Base-by-base conservation (phyloP, 306 rosid species). In the Ammopiptanthus mongolicus region DNA sequence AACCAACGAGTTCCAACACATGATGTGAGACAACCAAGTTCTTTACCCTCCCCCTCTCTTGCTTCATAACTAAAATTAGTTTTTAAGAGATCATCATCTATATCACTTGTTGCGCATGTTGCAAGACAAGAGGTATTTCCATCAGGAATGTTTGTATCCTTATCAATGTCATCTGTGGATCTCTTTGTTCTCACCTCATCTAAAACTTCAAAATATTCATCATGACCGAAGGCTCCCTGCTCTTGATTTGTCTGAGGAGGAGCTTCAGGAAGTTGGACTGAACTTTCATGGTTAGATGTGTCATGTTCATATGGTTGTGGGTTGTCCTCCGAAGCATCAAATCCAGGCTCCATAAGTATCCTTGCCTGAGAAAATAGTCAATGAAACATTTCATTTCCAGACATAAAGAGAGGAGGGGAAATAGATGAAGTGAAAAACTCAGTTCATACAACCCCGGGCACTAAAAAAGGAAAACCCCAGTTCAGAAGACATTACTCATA, bases 1-100 rank as follows among this genome's bases (percentile, higher is more conserved):
- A 86, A 96, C 99, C 99, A 96, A 19, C 99, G 96, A 71, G 98
- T 96, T 56, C 99, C 99, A 2, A 96, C 96, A 18, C 98, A 96
- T 5, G 99, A 89, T 4, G 98, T 96, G 67, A 96, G 83, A 75
- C 84, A 55, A 48, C 89, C 93, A 12, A 55, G 80, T 67, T 80
- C 82, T 47, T 78, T 69, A 65, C 75, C 93, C 31, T 74, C 89
- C 48, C 53, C 89, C 63, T 76, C 97, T 69, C 81, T 89, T 9
- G 79, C 88, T 44, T 88, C 91, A 6, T 81, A 84, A 4, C 85
- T 78, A 83, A 85, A 84, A 2, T 89, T 69, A 67, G 84, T 70
- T 80, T 81, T 82, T 73, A 91, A 70, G 51, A 84, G 83, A 71
- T 95, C 97, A n/a, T 86, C 97, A 19, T 90, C 97, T 19, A 79